A percentile compares a stretch with the other conserved stretches of the same genome.
Evolutionary conservation across 495 filamentous ascomycete species (phyloP).

Genomic region (Neurospora sp.): DNA sequence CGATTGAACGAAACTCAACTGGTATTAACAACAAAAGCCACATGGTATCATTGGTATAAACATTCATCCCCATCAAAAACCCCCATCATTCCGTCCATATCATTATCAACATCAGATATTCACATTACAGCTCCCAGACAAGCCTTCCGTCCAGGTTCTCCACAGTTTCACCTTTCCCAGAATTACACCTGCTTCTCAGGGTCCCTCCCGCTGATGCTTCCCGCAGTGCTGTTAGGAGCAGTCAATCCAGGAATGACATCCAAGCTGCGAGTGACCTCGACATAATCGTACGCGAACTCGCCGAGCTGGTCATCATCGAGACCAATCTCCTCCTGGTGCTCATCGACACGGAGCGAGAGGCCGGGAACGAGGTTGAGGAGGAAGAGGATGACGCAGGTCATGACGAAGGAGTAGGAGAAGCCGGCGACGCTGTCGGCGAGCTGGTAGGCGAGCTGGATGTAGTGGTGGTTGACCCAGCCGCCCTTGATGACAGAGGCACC

Average conservation of each 20-base stretch:
- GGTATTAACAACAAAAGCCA: neutral
- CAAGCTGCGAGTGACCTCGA: conserved; percentile 82
- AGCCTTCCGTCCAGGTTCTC: neutral
- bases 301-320: conserved; percentile 95
- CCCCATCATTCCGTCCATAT: neutral
- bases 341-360: conserved; percentile 66
- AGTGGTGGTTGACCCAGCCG: conserved; percentile 90
- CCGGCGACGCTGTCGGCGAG: conserved; percentile 83
- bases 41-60: neutral
- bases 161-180: neutral
- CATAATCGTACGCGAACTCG: conserved; percentile 98
- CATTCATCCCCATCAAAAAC: neutral
- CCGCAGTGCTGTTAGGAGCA: conserved; percentile 7
- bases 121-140: neutral
- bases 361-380: conserved; percentile 84
- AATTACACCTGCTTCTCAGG: conserved; percentile 15
- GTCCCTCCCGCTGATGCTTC: conserved; percentile 15
- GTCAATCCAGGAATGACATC: conserved; percentile 5
- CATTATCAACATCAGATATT: neutral
- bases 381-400: conserved; percentile 83
- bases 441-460: conserved; percentile 83
- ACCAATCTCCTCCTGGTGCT: conserved; percentile 83
- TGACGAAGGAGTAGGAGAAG: conserved; percentile 78
- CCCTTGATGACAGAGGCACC: conserved; percentile 59
- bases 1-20: neutral